phyloP scores from a whole-genome alignment of 495 filamentous ascomycete species.

The Daldinia vernicosa region DNA sequence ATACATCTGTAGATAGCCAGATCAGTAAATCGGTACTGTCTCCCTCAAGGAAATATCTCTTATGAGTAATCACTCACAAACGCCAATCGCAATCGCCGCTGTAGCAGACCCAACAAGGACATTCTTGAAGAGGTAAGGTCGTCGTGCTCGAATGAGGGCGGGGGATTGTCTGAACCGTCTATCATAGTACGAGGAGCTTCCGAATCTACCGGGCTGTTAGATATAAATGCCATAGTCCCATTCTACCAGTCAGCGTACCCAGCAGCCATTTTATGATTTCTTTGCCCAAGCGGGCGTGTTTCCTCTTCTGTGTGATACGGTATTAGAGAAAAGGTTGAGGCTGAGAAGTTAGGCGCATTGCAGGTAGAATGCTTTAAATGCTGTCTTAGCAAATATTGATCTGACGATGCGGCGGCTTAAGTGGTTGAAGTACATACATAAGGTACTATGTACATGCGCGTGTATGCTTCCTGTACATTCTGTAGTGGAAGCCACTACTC shows the following conservation, averaged over 20 bases:
- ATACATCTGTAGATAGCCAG: slow-evolving; percentile 69
- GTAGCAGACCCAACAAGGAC: slow-evolving; percentile 75
- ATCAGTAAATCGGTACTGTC: not conserved
- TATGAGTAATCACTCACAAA: slow-evolving; percentile 71
- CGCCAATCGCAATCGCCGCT: slow-evolving; percentile 71
- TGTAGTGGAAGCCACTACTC: not conserved
- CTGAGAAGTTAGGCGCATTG: slow-evolving; percentile 8
- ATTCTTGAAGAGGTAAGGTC: slow-evolving; percentile 93
- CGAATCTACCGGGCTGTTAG: slow-evolving; percentile 37
- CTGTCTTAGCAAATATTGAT: slow-evolving; percentile 1
- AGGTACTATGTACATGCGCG: not conserved
- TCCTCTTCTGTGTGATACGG: not conserved
- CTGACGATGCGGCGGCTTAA: slow-evolving; percentile 3
- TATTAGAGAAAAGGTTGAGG: not conserved
- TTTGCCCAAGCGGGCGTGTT: slow-evolving; percentile 25
- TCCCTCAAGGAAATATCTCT: not conserved
- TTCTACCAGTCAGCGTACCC: slow-evolving; percentile 27
- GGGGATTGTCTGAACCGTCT: slow-evolving; percentile 78
- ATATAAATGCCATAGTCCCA: not conserved
- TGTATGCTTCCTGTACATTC: not conserved
- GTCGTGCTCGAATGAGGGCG: slow-evolving; percentile 87
- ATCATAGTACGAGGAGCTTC: slow-evolving; percentile 83
- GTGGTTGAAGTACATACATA: not conserved
- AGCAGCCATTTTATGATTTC: slow-evolving; percentile 40
- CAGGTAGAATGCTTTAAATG: slow-evolving; percentile 1